phyloP scores from a whole-genome alignment of 225 moss, liverwort and hornwort genomes.

The Polytrichum commune region DNA sequence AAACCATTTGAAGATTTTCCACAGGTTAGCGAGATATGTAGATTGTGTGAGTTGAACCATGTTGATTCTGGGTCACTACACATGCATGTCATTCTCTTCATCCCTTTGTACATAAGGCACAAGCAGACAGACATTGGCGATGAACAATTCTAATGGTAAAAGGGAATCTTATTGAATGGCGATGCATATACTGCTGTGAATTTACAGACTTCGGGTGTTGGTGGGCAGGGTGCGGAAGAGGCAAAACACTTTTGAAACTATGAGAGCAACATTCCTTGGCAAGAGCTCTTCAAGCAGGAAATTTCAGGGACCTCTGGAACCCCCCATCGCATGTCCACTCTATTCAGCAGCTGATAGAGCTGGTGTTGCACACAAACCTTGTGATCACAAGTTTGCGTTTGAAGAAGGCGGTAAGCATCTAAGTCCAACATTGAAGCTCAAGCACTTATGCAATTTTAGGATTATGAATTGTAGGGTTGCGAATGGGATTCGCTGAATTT shows the following conservation, averaged over 20 bases:
- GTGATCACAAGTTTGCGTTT: conserved; percentile 6
- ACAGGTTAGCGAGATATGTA: no score
- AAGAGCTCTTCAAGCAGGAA: neutral
- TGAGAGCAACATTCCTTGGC: conserved; percentile 4
- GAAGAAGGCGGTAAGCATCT: conserved; percentile 2
- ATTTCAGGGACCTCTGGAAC: conserved; percentile 2
- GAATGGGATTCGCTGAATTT: no score
- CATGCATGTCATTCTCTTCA: neutral
- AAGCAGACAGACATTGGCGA: no score
- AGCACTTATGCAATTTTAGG: neutral
- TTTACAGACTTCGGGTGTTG: neutral
- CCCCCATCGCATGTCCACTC: conserved; percentile 3
- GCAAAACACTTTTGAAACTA: conserved; percentile 4
- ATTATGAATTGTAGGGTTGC: no score
- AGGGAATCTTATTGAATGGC: neutral
- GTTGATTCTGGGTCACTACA: neutral
- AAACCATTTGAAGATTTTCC: no score
- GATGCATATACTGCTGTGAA: neutral
- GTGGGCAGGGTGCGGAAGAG: conserved; percentile 6
- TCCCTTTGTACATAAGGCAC: neutral
- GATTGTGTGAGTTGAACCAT: no score
- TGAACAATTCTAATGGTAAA: neutral
- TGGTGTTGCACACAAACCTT: conserved; percentile 1
- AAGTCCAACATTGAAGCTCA: neutral
- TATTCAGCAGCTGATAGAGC: conserved; percentile 10